These are phyloP conservation scores for Mortierella polycephala DNA, from an alignment of 371 early-diverging fungal genomes.

Conservation along the genomic window DNA sequence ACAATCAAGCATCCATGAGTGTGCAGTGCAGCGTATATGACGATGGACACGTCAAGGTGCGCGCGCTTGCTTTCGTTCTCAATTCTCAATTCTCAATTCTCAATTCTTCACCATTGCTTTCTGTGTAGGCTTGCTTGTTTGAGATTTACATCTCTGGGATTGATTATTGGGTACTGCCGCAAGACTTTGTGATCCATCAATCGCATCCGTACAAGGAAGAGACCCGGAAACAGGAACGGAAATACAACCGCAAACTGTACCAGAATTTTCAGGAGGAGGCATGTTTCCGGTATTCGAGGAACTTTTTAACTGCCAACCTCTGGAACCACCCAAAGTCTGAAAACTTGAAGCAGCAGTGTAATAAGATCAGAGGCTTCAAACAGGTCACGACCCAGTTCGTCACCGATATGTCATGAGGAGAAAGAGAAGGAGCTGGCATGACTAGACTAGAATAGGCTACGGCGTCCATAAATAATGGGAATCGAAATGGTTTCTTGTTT, in stretches of 20 bases:
- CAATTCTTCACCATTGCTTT: not conserved
- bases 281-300: slow-evolving; percentile 69
- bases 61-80: not conserved
- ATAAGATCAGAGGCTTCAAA: slow-evolving; percentile 54
- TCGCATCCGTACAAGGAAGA: slow-evolving; percentile 73
- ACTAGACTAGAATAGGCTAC: not conserved
- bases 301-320: slow-evolving; percentile 59
- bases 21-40: not conserved
- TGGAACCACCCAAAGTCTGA: slow-evolving; percentile 62
- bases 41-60: not conserved
- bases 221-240: slow-evolving; percentile 70
- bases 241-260: slow-evolving; percentile 72
- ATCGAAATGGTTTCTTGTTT: not conserved
- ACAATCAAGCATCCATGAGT: not conserved
- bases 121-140: slow-evolving; percentile 64
- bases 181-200: slow-evolving; percentile 73
- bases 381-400: slow-evolving; percentile 23
- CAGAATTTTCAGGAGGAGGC: slow-evolving; percentile 71
- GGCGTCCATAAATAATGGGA: not conserved
- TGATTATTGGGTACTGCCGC: slow-evolving; percentile 70
- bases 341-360: slow-evolving; percentile 65
- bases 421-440: not conserved
- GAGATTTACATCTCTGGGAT: slow-evolving; percentile 74
- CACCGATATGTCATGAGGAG: not conserved
- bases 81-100: slow-evolving; percentile 3